These are phyloP conservation scores for Fusarium anthophilum DNA, from an alignment of 2,329 filamentous ascomycete species.

Conservation along the genomic window DNA sequence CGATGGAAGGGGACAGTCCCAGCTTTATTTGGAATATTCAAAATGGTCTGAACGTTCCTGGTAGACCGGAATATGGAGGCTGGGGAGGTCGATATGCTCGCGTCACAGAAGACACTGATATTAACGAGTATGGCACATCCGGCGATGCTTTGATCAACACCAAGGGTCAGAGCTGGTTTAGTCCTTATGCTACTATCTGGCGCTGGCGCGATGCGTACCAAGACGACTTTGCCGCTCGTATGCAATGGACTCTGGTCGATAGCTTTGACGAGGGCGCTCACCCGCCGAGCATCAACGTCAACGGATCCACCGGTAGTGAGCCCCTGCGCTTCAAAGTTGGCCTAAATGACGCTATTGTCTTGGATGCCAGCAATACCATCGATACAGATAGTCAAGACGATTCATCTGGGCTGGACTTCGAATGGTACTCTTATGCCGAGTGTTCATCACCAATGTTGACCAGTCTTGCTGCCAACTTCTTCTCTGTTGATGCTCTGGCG, in stretches of 20 bases:
- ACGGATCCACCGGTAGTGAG: background rate
- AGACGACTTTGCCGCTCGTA: constrained; percentile 15
- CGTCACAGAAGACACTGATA: background rate
- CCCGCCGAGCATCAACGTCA: background rate
- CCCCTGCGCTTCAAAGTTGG: background rate
- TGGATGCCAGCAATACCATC: background rate
- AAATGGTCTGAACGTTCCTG: constrained; percentile 7
- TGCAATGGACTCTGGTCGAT: constrained; percentile 5
- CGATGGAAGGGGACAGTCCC: constrained; percentile 7
- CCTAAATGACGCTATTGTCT: background rate
- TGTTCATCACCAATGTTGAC: background rate
- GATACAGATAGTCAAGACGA: background rate
- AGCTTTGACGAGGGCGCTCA: background rate
- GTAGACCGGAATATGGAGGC: background rate
- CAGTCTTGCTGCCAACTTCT: background rate
- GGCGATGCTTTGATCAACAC: background rate
- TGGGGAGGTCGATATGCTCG: constrained; percentile 15
- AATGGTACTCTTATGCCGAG: constrained; percentile 12
- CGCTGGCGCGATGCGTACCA: constrained; percentile 18
- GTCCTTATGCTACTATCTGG: constrained; percentile 12
- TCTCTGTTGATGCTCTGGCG: background rate
- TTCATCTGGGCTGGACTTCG: background rate
- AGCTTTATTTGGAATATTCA: constrained; percentile 7
- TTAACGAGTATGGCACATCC: constrained; percentile 11
- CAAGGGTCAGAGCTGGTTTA: background rate